Evolutionary conservation across 768 basidiomycete genomes (phyloP).

Genomic region (Pholiota microspora): DNA sequence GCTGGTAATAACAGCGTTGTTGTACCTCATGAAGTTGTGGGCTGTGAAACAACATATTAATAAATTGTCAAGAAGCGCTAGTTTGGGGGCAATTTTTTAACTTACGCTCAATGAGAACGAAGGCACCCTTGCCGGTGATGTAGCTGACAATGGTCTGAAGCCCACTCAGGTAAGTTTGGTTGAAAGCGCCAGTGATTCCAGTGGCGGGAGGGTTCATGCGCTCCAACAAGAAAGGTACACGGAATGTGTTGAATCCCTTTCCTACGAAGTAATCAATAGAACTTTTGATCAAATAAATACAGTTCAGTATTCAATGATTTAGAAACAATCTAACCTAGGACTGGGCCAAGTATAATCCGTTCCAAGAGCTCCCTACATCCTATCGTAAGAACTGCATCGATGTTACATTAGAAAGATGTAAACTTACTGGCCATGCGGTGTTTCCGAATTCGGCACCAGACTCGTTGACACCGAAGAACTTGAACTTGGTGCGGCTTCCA

Average conservation of each 20-base stretch:
- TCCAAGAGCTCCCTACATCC: slow-evolving; percentile 33
- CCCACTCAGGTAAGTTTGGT: slow-evolving; percentile 49
- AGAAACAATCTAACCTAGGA: slow-evolving; percentile 12
- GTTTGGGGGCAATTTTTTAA: background rate
- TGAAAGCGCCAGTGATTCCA: slow-evolving; percentile 54
- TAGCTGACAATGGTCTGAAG: slow-evolving; percentile 54
- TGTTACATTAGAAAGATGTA: background rate
- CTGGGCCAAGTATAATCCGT: slow-evolving; percentile 52
- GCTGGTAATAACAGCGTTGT: slow-evolving; percentile 47
- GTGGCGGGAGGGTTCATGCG: slow-evolving; percentile 50
- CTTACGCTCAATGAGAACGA: slow-evolving; percentile 54
- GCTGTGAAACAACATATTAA: slow-evolving; percentile 31
- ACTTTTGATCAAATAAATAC: slow-evolving; percentile 10
- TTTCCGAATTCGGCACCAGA: slow-evolving; percentile 63
- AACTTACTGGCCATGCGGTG: slow-evolving; percentile 42
- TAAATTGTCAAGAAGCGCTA: slow-evolving; percentile 3
- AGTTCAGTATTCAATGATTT: too few species aligned
- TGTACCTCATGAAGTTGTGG: slow-evolving; percentile 64
- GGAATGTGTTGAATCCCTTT: slow-evolving; percentile 62
- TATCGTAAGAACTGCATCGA: background rate
- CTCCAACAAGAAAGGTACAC: slow-evolving; percentile 59
- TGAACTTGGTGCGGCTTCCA: slow-evolving; percentile 50
- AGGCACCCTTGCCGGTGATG: slow-evolving; percentile 59
- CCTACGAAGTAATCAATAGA: slow-evolving; percentile 51
- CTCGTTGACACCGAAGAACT: slow-evolving; percentile 62